Percentiles rank a stretch among this genome's conserved stretches.
These are phyloP conservation scores for Populus hybrid DNA, from an alignment of 441 rosid species.

Conservation along the genomic window DNA sequence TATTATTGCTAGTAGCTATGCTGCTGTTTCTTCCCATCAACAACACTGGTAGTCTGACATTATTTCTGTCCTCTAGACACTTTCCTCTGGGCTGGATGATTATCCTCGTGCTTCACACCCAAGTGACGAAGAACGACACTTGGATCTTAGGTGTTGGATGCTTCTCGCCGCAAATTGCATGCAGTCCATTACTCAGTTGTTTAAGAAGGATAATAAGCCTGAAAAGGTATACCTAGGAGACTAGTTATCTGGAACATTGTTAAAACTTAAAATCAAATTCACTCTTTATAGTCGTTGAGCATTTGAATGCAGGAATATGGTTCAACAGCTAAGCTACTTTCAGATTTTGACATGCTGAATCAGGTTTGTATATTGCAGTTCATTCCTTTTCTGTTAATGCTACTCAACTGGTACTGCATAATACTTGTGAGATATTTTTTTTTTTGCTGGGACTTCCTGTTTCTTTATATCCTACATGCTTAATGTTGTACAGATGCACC, in stretches of 20 bases:
- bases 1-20: not conserved
- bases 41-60: slow-evolving; percentile 19
- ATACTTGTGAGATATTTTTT: not conserved
- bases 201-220: slow-evolving; percentile 41
- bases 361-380: slow-evolving; percentile 46
- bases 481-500: slow-evolving; percentile 76
- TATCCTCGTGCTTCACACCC: slow-evolving; percentile 99
- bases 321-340: slow-evolving; percentile 68
- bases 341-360: slow-evolving; percentile 77
- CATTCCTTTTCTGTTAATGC: not conserved
- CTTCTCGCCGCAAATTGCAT: slow-evolving; percentile 96
- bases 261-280: slow-evolving; percentile 8
- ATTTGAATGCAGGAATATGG: slow-evolving; percentile 64
- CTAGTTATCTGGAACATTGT: not conserved
- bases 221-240: slow-evolving; percentile 45
- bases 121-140: slow-evolving; percentile 82
- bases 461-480: slow-evolving; percentile 13
- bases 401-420: not conserved
- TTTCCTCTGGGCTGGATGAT: slow-evolving; percentile 96
- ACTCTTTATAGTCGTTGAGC: slow-evolving; percentile 20
- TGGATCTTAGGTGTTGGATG: slow-evolving; percentile 99
- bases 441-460: not conserved
- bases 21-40: not conserved
- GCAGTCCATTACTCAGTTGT: slow-evolving; percentile 63
- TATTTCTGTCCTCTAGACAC: slow-evolving; percentile 54